Evolutionary conservation across 805 yeast species (phyloP).

Genomic region (Nakazawaea peltata): DNA sequence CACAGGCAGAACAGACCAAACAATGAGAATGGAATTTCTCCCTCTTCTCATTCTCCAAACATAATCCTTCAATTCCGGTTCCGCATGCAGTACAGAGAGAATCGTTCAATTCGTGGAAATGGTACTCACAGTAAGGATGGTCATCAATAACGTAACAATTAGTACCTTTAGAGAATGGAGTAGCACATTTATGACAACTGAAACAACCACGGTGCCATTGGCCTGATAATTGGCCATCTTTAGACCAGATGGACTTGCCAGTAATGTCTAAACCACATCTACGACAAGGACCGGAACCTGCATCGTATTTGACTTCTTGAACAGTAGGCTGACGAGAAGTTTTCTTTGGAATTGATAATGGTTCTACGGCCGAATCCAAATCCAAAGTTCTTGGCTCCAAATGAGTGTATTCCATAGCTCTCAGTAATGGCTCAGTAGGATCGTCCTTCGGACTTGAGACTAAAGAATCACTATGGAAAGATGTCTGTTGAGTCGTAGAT

Average conservation of each 20-base stretch:
- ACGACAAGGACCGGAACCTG: constrained; percentile 81
- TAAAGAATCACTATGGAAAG: not conserved
- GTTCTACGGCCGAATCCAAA: not conserved
- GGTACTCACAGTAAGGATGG: constrained; percentile 72
- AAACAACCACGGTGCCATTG: constrained; percentile 94
- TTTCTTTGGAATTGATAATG: not conserved
- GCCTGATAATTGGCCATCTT: constrained; percentile 76
- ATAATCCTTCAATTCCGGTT: constrained; percentile 80
- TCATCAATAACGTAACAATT: constrained; percentile 74
- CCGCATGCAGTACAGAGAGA: constrained; percentile 69
- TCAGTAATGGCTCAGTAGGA: not conserved
- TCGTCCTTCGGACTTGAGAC: not conserved
- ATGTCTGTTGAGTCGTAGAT: constrained; percentile 1
- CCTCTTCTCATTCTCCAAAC: constrained; percentile 67
- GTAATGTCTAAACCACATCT: constrained; percentile 50
- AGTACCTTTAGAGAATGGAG: constrained; percentile 47
- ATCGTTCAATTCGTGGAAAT: constrained; percentile 68
- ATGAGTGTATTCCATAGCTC: not conserved
- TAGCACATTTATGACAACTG: constrained; percentile 57
- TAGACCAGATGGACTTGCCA: constrained; percentile 64
- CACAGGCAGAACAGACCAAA: constrained; percentile 60
- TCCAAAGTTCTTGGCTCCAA: not conserved
- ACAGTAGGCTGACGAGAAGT: not conserved
- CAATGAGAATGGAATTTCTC: constrained; percentile 75
- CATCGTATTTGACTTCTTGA: constrained; percentile 12